phyloP scores from a whole-genome alignment of 306 rosid genomes.

The Biancaea sappan region DNA sequence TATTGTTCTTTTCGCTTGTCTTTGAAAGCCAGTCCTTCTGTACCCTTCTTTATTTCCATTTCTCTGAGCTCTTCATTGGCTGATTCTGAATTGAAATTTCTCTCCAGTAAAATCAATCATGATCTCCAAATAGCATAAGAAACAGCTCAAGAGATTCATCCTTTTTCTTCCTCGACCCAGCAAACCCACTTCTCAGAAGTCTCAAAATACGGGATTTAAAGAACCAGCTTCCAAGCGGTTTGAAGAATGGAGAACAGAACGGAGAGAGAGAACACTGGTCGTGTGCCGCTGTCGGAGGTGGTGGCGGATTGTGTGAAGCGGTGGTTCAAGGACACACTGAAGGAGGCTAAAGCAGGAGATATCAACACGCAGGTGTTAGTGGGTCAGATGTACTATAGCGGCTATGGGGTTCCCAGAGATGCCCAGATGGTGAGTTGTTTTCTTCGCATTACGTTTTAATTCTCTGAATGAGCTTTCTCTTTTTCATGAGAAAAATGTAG shows the following conservation, averaged over 20 bases:
- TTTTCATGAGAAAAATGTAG: neutral
- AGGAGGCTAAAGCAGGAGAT: slow-evolving; percentile 77
- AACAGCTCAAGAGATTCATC: neutral
- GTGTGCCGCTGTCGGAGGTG: slow-evolving; percentile 68
- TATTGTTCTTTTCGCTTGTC: neutral
- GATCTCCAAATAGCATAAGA: slow-evolving; percentile 23
- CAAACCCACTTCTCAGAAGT: neutral
- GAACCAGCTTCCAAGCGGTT: slow-evolving; percentile 23
- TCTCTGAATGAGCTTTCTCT: neutral
- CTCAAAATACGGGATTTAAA: neutral
- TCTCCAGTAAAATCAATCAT: slow-evolving; percentile 1
- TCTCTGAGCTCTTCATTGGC: neutral
- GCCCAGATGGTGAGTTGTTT: slow-evolving; percentile 55
- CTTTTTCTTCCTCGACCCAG: neutral
- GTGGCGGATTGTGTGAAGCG: slow-evolving; percentile 81
- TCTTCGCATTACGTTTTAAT: neutral
- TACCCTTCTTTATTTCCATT: neutral
- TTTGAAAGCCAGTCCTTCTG: neutral
- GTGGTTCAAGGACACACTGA: slow-evolving; percentile 81
- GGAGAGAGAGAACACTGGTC: slow-evolving; percentile 35
- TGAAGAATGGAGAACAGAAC: slow-evolving; percentile 60
- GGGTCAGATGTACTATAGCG: slow-evolving; percentile 83
- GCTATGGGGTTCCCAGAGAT: slow-evolving; percentile 82
- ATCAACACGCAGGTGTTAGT: slow-evolving; percentile 81
- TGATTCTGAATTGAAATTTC: neutral